Evolutionary conservation across 108 stramenopile species (phyloP).

Genomic region (Skeletonema costatum): DNA sequence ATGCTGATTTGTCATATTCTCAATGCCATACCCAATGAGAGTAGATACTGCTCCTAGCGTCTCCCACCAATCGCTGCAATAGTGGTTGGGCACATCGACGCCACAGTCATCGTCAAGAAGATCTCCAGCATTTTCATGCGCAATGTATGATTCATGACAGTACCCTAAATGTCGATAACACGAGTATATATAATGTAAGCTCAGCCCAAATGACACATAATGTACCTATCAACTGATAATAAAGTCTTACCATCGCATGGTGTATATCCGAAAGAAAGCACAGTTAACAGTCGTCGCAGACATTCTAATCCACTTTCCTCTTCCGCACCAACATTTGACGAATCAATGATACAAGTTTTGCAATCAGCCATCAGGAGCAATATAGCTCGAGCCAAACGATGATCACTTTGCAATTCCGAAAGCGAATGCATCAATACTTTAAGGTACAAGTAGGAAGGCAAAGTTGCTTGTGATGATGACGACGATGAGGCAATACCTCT

Average conservation of each 20-base stretch:
- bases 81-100: slow-evolving; percentile 39
- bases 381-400: slow-evolving; percentile 40
- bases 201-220: background rate
- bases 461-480: background rate
- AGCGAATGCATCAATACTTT: slow-evolving; percentile 55
- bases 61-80: slow-evolving; percentile 41
- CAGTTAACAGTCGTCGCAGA: slow-evolving; percentile 38
- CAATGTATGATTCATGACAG: slow-evolving; percentile 37
- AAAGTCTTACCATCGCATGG: slow-evolving; percentile 34
- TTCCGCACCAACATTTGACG: slow-evolving; percentile 9
- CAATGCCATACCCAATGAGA: slow-evolving; percentile 33
- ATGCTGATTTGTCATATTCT: slow-evolving; percentile 40
- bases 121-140: slow-evolving; percentile 7
- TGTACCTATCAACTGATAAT: background rate
- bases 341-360: slow-evolving; percentile 10
- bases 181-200: background rate
- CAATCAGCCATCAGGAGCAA: slow-evolving; percentile 33
- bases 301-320: slow-evolving; percentile 16
- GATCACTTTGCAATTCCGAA: slow-evolving; percentile 57
- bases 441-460: slow-evolving; percentile 19
- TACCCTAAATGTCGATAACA: background rate
- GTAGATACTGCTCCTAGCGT: slow-evolving; percentile 31
- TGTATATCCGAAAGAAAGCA: slow-evolving; percentile 46
- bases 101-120: slow-evolving; percentile 10
- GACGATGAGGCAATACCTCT: background rate